Percentiles rank a stretch among this genome's conserved stretches.
Conservation (phyloP, 257 asterid genomes). For the Nicotiana obtusifolia region DNA sequence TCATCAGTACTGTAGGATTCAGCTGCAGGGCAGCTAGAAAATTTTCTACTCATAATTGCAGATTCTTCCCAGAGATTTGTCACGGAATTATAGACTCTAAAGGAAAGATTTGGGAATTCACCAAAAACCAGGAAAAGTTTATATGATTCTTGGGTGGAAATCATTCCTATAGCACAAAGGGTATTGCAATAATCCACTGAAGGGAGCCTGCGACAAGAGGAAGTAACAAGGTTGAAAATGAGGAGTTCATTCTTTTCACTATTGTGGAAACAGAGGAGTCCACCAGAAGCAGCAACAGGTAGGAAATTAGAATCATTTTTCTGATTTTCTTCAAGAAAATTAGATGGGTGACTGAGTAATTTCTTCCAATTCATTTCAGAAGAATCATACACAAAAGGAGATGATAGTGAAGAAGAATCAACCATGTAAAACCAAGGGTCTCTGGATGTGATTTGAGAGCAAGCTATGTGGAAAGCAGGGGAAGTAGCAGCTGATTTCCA, state of each 20-base stretch:
- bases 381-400: conserved; percentile 53
- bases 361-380: conserved; percentile 65
- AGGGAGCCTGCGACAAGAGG: conserved; percentile 25
- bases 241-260: conserved; percentile 25
- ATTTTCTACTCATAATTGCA: conserved; percentile 19
- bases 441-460: conserved; percentile 49
- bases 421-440: conserved; percentile 84
- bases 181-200: background rate
- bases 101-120: conserved; percentile 42
- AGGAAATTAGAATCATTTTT: conserved; percentile 17
- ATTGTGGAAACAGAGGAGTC: conserved; percentile 52
- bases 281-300: conserved; percentile 82
- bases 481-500: conserved; percentile 70
- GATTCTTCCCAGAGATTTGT: conserved; percentile 46
- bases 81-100: conserved; percentile 36
- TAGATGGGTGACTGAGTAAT: conserved; percentile 24
- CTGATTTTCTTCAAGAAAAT: background rate
- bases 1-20: conserved; percentile 9
- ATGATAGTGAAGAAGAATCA: conserved; percentile 33
- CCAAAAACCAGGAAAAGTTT: conserved; percentile 45
- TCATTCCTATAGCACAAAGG: conserved; percentile 58
- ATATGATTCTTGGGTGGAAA: conserved; percentile 28
- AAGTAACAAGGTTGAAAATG: conserved; percentile 54
- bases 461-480: conserved; percentile 53
- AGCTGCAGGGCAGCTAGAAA: conserved; percentile 2